A percentile compares a stretch with the other conserved stretches of the same genome.
phyloP scores from a whole-genome alignment of 163 green algal genomes.

The Scenedesmus sp. region DNA sequence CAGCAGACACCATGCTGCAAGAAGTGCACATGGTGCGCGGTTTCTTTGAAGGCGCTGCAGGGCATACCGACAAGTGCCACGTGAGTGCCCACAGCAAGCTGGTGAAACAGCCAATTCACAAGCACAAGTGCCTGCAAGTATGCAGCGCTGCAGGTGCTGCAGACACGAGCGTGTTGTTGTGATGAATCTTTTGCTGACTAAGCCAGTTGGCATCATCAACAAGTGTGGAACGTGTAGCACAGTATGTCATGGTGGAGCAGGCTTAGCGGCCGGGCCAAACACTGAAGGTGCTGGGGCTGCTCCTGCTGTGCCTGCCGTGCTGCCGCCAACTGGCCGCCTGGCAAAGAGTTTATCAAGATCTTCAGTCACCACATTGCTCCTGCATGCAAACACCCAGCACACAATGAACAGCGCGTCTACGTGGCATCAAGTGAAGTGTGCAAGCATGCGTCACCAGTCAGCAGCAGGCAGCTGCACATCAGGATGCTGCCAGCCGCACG shows the following conservation, averaged over 20 bases:
- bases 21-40: not conserved
- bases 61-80: not conserved
- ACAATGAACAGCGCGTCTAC: not conserved
- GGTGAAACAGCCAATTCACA: not conserved
- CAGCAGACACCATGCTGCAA: not conserved
- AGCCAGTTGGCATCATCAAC: not conserved
- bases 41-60: not conserved
- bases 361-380: constrained; percentile 49
- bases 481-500: too few species aligned
- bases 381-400: not conserved
- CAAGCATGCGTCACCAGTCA: not conserved
- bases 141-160: not conserved
- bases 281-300: not conserved
- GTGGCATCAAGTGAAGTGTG: not conserved
- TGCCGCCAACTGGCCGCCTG: not conserved
- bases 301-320: not conserved
- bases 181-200: not conserved
- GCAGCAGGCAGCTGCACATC: not conserved
- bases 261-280: not conserved
- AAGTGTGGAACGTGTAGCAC: not conserved
- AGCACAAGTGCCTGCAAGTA: not conserved
- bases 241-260: not conserved
- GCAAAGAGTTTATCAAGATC: constrained; percentile 44
- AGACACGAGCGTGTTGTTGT: not conserved
- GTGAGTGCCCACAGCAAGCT: not conserved